Conservation (phyloP, 805 yeast genomes). For the Kluyveromyces starmeri region DNA sequence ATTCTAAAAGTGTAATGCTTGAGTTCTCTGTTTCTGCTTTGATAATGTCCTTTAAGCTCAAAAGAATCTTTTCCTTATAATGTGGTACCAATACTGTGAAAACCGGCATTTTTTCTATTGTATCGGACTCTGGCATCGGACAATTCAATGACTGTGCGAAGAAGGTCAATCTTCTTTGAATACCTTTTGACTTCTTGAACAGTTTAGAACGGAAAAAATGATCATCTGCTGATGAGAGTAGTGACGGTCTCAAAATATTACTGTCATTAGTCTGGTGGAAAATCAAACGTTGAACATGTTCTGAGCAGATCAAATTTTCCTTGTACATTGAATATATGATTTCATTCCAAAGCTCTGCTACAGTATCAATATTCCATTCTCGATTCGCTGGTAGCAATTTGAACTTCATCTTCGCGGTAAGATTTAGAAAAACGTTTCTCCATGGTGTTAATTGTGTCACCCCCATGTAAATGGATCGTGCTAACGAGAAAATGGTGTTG, state of each 20-base stretch:
- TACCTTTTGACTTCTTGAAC: slow-evolving; percentile 51
- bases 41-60: slow-evolving; percentile 64
- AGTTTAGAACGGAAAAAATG: slow-evolving; percentile 40
- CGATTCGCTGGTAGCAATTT: slow-evolving; percentile 36
- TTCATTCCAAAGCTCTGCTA: slow-evolving; percentile 62
- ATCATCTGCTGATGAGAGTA: slow-evolving; percentile 69
- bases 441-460: slow-evolving; percentile 75
- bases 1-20: slow-evolving; percentile 59
- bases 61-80: slow-evolving; percentile 64
- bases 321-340: slow-evolving; percentile 62
- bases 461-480: slow-evolving; percentile 54
- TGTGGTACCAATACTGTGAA: slow-evolving; percentile 75
- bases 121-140: slow-evolving; percentile 60
- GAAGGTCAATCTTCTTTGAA: slow-evolving; percentile 63
- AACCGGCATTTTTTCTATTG: slow-evolving; percentile 53
- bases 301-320: slow-evolving; percentile 58
- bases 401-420: slow-evolving; percentile 61
- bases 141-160: slow-evolving; percentile 76
- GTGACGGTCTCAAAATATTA: slow-evolving; percentile 50
- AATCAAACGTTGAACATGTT: slow-evolving; percentile 50
- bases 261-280: slow-evolving; percentile 37
- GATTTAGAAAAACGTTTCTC: slow-evolving; percentile 56
- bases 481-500: slow-evolving; percentile 55
- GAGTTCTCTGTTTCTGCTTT: slow-evolving; percentile 51
- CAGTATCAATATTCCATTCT: slow-evolving; percentile 3